Evolutionary conservation across 805 yeast genomes (phyloP), one percentile per base, ranked within the genome.

Genomic region (Nakazawaea pomicola): DNA sequence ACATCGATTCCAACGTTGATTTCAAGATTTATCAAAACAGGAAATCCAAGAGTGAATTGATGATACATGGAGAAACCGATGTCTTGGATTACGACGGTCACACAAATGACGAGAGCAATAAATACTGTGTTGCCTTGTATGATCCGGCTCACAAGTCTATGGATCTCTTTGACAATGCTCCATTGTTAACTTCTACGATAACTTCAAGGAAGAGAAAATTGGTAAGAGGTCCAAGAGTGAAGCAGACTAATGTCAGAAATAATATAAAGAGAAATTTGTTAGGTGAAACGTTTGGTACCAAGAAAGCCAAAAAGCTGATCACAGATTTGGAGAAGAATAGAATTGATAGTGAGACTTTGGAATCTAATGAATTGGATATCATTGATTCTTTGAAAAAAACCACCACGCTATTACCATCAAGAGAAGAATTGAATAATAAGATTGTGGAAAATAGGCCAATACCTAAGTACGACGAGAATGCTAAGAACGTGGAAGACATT

Each of bases 261-360:
- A 66, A 73, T 44, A 65, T 70, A 14, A 87, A 86, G 63, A 76
- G 97, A 59, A 85, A 77, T 43, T 83, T 87, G 2, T 72, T 93
- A 56, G 99, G 99, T 56, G 91, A 88, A 63, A 95, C 93, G 3
- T 93, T 93, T 53, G 99, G 99, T 72, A 91, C 99, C 44, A 90
- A 86, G 67, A 90, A 80, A 67, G 97, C 97, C 47, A 91, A 88
- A 67, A 83, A 87, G 52, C 95, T 95, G 27, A 84, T 93, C 54
- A 67, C 76, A 38, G 91, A 83, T 57, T 63, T 79, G 53, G 93
- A 82, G 54, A 78, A 83, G 60, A 93, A 93, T 64, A 74, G 84
- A 53, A 80, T 93, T 55, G 97, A 93, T 58, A 74, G 96, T 2
- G 95, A 78, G 39, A 76, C 80, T 60, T 73, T 93, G 50, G 83